Conservation (phyloP, 2,329 filamentous ascomycete genomes). For the Penicillium sp. region DNA sequence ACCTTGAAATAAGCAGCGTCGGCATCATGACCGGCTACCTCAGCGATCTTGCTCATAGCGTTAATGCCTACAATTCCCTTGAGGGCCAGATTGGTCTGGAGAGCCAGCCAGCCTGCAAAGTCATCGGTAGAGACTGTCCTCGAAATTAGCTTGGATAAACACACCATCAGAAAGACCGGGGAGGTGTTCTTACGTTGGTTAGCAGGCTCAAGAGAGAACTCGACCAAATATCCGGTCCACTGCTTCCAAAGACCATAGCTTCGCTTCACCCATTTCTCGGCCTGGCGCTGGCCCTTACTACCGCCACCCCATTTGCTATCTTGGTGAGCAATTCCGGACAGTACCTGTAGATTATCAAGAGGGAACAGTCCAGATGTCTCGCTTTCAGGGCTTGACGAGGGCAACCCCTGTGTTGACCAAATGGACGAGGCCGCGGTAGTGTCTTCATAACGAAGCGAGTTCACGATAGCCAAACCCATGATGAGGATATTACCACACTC, state of each 20-base stretch:
- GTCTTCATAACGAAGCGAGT: constrained; percentile 66
- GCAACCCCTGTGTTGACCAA: constrained; percentile 51
- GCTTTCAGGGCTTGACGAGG: constrained; percentile 23
- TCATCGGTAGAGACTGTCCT: constrained; percentile 72
- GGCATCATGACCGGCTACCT: constrained; percentile 57
- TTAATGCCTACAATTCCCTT: constrained; percentile 82
- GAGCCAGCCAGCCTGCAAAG: constrained; percentile 73
- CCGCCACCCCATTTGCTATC: constrained; percentile 62
- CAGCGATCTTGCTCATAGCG: constrained; percentile 71
- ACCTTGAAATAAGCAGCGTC: constrained; percentile 61
- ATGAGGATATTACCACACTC: constrained; percentile 73
- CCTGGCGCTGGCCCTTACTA: constrained; percentile 55
- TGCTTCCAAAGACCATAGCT: constrained; percentile 73
- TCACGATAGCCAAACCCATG: constrained; percentile 75
- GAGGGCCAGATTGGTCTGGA: constrained; percentile 78
- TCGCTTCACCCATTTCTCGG: constrained; percentile 63
- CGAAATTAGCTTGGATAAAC: constrained; percentile 3
- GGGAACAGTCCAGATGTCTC: constrained; percentile 44
- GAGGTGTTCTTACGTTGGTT: constrained; percentile 59
- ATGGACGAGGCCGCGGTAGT: constrained; percentile 58
- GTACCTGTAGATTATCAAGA: constrained; percentile 49
- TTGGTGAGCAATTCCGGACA: constrained; percentile 57
- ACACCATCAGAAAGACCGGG: neutral
- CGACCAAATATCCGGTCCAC: constrained; percentile 77
- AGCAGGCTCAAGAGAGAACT: constrained; percentile 70